A percentile compares a stretch with the other conserved stretches of the same genome.
phyloP scores from a whole-genome alignment of 2,329 filamentous ascomycete species.

The Clarireedia hainanense region DNA sequence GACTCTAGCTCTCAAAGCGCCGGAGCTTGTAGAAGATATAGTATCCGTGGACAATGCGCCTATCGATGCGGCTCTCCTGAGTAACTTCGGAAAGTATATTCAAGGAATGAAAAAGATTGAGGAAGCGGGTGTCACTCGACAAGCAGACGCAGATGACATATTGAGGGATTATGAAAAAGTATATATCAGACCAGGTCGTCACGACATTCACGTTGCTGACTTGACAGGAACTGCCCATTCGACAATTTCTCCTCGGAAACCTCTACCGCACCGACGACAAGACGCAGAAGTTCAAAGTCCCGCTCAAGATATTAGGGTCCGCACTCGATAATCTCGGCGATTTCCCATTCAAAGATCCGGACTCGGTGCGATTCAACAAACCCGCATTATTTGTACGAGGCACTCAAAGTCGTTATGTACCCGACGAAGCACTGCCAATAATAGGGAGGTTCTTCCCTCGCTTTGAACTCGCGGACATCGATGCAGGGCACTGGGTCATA shows the following conservation, averaged over 20 bases:
- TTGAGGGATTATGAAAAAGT: conserved; percentile 66
- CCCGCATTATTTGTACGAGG: conserved; percentile 76
- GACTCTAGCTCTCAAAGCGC: conserved; percentile 68
- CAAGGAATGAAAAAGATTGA: conserved; percentile 80
- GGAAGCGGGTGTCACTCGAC: conserved; percentile 54
- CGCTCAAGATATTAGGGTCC: conserved; percentile 60
- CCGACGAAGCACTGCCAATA: conserved; percentile 71
- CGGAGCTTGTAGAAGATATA: conserved; percentile 59
- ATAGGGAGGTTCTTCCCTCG: conserved; percentile 76
- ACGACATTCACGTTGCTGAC: conserved; percentile 1
- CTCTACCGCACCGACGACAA: conserved; percentile 50
- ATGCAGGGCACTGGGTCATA: conserved; percentile 81
- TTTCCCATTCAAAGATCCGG: conserved; percentile 76
- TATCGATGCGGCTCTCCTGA: conserved; percentile 66
- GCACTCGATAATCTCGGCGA: conserved; percentile 67
- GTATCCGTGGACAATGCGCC: conserved; percentile 90
- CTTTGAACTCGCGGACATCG: conserved; percentile 65
- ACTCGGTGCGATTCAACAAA: conserved; percentile 61
- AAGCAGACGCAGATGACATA: conserved; percentile 74
- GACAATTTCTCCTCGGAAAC: conserved; percentile 90
- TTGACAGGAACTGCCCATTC: conserved; percentile 54
- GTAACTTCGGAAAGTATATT: conserved; percentile 72
- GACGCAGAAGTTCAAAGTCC: conserved; percentile 68
- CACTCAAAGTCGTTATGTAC: conserved; percentile 68
- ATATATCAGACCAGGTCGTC: background rate